Evolutionary conservation across 768 basidiomycete species (phyloP).

Genomic region (Holtermanniella nyarrowii): DNA sequence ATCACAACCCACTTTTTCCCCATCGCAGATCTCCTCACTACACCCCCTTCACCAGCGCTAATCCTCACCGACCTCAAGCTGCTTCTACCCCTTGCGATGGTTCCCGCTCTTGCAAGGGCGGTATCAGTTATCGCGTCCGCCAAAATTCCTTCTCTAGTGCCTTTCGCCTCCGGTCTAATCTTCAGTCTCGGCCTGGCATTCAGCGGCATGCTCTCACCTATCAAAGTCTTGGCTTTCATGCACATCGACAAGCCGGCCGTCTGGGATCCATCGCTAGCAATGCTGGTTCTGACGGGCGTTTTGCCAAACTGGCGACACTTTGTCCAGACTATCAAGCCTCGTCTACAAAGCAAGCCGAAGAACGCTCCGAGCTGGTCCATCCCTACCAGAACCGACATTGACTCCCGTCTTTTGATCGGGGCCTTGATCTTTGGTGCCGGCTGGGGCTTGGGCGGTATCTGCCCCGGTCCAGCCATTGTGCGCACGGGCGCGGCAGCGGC

Average conservation of each 20-base stretch:
- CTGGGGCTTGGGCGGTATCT: conserved; percentile 41
- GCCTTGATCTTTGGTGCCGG: conserved; percentile 39
- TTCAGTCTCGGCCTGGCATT: conserved; percentile 39
- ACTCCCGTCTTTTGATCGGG: conserved; percentile 26
- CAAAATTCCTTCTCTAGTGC: conserved; percentile 3
- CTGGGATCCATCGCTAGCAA: conserved; percentile 40
- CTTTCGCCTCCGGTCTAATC: conserved; percentile 28
- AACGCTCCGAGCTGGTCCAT: conserved; percentile 22
- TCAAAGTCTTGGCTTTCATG: conserved; percentile 40
- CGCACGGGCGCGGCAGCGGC: conserved; percentile 5
- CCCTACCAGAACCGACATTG: conserved; percentile 21
- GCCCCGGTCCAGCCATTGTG: conserved; percentile 39
- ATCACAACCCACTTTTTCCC: conserved; percentile 22
- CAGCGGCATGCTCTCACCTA: conserved; percentile 38
- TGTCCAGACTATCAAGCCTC: conserved; percentile 4
- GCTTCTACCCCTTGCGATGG: neutral
- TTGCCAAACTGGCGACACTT: conserved; percentile 36
- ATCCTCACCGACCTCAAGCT: neutral
- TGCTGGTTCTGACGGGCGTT: conserved; percentile 39
- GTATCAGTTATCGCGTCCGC: neutral
- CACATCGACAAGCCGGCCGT: conserved; percentile 13
- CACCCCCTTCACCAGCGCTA: neutral
- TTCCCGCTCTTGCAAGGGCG: neutral
- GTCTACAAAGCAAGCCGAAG: neutral
- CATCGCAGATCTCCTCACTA: neutral